These are phyloP conservation scores for Aspergillus cavernicola DNA, from an alignment of 495 filamentous ascomycete species.

Conservation along the genomic window DNA sequence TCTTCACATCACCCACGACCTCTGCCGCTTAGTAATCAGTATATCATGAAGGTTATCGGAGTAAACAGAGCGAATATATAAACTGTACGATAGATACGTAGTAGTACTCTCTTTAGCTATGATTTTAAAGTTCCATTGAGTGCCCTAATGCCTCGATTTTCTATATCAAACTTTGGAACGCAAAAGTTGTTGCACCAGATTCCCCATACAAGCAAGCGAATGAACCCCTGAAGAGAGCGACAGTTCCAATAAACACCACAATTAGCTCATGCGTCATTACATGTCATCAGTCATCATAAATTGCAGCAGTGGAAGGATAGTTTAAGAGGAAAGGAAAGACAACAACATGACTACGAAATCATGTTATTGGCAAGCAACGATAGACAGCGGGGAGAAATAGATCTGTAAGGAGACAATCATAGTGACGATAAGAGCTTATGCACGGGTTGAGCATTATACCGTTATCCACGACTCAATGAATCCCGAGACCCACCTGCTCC, in stretches of 20 bases:
- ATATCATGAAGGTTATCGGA: no score
- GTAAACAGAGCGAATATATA: no score
- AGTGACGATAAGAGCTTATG: slow-evolving; percentile 8
- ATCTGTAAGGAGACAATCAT: background rate
- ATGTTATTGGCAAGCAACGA: slow-evolving; percentile 12
- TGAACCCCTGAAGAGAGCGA: slow-evolving; percentile 7
- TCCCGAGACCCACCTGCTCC: slow-evolving; percentile 58
- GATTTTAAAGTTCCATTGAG: no score
- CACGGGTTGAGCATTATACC: slow-evolving; percentile 11
- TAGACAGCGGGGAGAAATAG: background rate
- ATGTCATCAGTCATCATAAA: slow-evolving; percentile 34
- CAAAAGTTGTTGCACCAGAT: background rate
- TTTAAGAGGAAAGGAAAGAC: background rate
- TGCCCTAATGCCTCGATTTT: no score
- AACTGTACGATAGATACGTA: no score
- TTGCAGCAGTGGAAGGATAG: background rate
- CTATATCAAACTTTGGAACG: slow-evolving; percentile 1
- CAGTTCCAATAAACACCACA: slow-evolving; percentile 16
- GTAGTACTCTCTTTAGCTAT: no score
- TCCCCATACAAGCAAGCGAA: background rate
- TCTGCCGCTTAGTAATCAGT: no score
- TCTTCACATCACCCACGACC: no score
- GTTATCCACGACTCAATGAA: slow-evolving; percentile 44
- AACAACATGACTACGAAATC: slow-evolving; percentile 19
- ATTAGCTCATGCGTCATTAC: slow-evolving; percentile 18